Percentiles rank a stretch among this genome's conserved stretches.
These are phyloP conservation scores for Fusarium nodosum DNA, from an alignment of 2,329 filamentous ascomycete genomes.

Conservation along the genomic window DNA sequence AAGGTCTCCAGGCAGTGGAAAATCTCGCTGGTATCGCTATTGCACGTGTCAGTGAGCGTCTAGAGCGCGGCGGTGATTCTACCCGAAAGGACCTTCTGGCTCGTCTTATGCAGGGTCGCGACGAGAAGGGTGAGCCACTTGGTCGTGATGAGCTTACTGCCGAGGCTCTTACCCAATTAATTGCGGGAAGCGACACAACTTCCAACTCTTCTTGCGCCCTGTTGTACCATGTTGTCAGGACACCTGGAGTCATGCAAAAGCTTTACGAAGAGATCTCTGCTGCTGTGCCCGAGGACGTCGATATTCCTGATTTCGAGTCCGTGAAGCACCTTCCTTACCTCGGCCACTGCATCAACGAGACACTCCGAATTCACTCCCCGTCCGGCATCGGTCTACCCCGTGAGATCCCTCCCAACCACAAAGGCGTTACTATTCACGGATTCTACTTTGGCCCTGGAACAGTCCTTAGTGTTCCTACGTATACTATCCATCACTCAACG, in stretches of 20 bases:
- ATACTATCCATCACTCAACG: conserved; percentile 82
- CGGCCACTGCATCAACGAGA: conserved; percentile 82
- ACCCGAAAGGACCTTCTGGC: conserved; percentile 84
- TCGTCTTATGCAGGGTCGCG: conserved; percentile 86
- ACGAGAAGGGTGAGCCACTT: conserved; percentile 82
- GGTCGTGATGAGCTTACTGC: conserved; percentile 86
- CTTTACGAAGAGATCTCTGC: conserved; percentile 80
- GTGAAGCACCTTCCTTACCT: conserved; percentile 84
- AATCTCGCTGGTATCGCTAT: conserved; percentile 90
- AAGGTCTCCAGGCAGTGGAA: conserved; percentile 80
- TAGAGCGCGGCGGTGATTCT: conserved; percentile 73
- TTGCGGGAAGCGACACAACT: conserved; percentile 82
- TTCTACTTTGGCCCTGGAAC: conserved; percentile 83
- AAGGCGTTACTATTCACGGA: conserved; percentile 74
- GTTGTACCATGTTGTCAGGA: conserved; percentile 79
- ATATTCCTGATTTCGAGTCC: conserved; percentile 78
- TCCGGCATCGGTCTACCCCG: conserved; percentile 88
- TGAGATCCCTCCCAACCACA: conserved; percentile 72
- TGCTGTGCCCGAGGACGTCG: conserved; percentile 70
- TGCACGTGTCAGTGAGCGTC: conserved; percentile 80
- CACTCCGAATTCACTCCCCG: conserved; percentile 87
- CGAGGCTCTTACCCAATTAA: conserved; percentile 90
- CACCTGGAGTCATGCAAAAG: conserved; percentile 78
- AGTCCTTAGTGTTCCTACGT: conserved; percentile 82
- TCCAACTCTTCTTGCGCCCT: conserved; percentile 87